phyloP scores from a whole-genome alignment of 768 basidiomycete species.

The Psilocybe azurescens region DNA sequence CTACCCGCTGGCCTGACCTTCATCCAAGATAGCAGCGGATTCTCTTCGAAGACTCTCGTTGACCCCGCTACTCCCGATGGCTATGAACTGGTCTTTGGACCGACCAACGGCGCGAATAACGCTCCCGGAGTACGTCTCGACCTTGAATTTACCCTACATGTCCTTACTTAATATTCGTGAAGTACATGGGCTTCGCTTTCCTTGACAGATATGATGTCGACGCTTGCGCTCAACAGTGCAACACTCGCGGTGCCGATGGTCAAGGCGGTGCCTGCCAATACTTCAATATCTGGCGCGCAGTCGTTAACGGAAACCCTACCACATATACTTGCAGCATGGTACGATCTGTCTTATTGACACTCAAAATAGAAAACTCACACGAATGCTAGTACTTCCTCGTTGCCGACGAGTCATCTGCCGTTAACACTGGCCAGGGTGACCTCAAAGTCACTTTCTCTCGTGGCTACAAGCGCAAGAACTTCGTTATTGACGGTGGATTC shows the following conservation, averaged over 20 bases:
- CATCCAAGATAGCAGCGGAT: slow-evolving; percentile 51
- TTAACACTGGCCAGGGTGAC: slow-evolving; percentile 50
- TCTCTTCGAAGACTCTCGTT: slow-evolving; percentile 38
- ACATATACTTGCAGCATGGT: slow-evolving; percentile 58
- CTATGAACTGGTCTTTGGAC: slow-evolving; percentile 51
- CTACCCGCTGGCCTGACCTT: slow-evolving; percentile 41
- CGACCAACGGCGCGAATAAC: slow-evolving; percentile 51
- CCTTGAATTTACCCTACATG: not conserved
- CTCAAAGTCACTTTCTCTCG: slow-evolving; percentile 52
- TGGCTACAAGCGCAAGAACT: slow-evolving; percentile 47
- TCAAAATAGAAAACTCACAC: not conserved
- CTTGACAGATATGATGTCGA: slow-evolving; percentile 51
- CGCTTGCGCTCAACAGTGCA: slow-evolving; percentile 50
- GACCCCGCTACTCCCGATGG: slow-evolving; percentile 47
- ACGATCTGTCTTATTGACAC: slow-evolving; percentile 14
- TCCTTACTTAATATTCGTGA: not conserved
- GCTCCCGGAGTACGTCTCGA: slow-evolving; percentile 43
- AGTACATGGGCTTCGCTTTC: slow-evolving; percentile 61
- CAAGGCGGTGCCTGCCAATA: slow-evolving; percentile 51
- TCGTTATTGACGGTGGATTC: slow-evolving; percentile 47
- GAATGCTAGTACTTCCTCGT: slow-evolving; percentile 45
- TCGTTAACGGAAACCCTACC: slow-evolving; percentile 49
- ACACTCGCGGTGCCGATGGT: slow-evolving; percentile 44
- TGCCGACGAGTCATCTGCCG: slow-evolving; percentile 48
- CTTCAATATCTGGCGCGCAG: slow-evolving; percentile 60